Base-by-base conservation (phyloP, 2,329 filamentous ascomycete species). In the Colletotrichum salicis region DNA sequence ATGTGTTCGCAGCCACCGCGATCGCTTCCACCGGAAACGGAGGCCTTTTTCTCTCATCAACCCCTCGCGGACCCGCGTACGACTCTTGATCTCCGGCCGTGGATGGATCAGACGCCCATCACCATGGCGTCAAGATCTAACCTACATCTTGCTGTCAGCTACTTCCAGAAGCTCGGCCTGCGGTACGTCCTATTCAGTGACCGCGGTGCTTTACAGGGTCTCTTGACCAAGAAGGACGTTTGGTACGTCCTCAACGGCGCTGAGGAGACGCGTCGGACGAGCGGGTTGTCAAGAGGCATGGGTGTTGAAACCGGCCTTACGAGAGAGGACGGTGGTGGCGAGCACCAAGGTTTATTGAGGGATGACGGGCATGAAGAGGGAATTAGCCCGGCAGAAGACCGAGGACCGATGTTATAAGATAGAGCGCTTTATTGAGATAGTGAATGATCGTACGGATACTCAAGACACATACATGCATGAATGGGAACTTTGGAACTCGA, bases 51-150 rank as follows among this genome's bases (percentile, higher is more conserved):
- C 82, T 88, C 90, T 1, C 94, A 97, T 79, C 93, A 95, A 78
- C 92, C 93, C 2, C 90, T 96, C 65, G 92, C 93, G 1, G 94
- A 97, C 77, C 93, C 94, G 0, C 86, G 88, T 24, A 88, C 90
- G 19, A 95, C 92, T 1, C 90, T 99, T 51, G 96, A 99, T 82
- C 87, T 99, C 12, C 88, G 96, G 8, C 95, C 95, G 2, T 99
- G 96, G 96, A 98, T 99, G 95, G 96, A 99, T 81, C 96, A 98
- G 81, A 99, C 96, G 0, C 96, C 96, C 0, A 93, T 99, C 58
- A 98, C 96, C 0, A 86, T 98, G 22, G 93, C 94, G 54, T 91
- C 90, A 27, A 89, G 91, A 74, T 91, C 91, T 19, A 92, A 88
- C 71, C 90, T 99, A 72, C 91, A 95, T 79, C 88, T 98, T n/a